Evolutionary conservation across 1,284 basidiomycete species (phyloP), one percentile per base, ranked within the genome.

Genomic region (Papiliotrema laurentii): DNA sequence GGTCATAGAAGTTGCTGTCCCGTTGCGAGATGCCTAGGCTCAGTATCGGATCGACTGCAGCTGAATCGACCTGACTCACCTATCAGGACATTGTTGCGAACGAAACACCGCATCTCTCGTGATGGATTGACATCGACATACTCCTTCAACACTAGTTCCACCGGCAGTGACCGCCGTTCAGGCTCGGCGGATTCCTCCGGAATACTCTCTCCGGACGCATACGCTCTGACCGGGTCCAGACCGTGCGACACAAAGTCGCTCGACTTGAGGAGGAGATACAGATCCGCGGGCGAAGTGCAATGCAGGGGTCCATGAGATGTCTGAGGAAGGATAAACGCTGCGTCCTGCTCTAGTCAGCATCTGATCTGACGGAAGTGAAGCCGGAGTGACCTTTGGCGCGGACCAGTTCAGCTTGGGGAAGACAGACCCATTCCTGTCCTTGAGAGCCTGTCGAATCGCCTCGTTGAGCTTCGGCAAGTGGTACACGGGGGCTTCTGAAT

Each of bases 361-460:
- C 22, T 6, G 16, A 5, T 19, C 6, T 9, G 30, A 16, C n/a
- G 26, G 9, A 34, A 47, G 22, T 36, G 10, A 5, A 36, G 16
- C 10, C 5, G 19, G 54, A 67, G 77, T 45, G 58, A 88, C 91
- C 75, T 85, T 85, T 25, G 91, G 91, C 16, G 87, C 85, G 3
- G 90, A 89, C 76, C 92, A 94, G 65, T 94, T 96, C 44, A 96
- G 80, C 70, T 98, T 98, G 0, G 94, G 92, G 64, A 98, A 97
- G 7, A 96, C 85, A 3, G 86, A 84, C 2, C 82, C 86, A 56
- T 63, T 62, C 44, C 90, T 93, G 50, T 81, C 74, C 24, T 73
- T 61, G 13, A 97, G 77, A n/a, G 80, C 81, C 7, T 75, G 66
- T 41, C 87, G 76, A 55, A 97, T 93, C 53, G 78, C 76, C 6